Conservation (phyloP, 2,329 filamentous ascomycete genomes). For the Penicillium hordei region DNA sequence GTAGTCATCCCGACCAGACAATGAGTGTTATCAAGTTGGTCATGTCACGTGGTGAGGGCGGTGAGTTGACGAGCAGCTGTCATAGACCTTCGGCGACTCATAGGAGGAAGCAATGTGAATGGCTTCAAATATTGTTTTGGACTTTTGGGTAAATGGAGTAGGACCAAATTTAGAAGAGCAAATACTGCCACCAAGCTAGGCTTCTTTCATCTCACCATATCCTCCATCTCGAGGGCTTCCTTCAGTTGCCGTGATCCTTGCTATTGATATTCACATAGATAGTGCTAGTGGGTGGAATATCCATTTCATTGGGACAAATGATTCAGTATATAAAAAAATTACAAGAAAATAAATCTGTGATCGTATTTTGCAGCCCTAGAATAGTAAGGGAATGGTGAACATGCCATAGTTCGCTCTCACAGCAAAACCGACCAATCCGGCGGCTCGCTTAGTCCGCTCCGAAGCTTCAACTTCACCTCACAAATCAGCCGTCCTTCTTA, state of each 20-base stretch:
- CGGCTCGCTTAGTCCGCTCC: constrained; percentile 41
- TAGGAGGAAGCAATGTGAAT: not conserved
- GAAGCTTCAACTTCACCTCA: constrained; percentile 40
- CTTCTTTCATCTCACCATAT: not conserved
- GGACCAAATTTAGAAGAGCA: not conserved
- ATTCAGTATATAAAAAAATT: not conserved
- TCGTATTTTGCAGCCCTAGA: not conserved
- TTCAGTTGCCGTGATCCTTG: not conserved
- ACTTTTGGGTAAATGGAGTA: not conserved
- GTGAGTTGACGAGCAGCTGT: not conserved
- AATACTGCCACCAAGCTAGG: not conserved
- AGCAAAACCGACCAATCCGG: constrained; percentile 31
- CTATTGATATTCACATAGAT: not conserved
- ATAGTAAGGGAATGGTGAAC: not conserved
- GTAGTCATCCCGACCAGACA: constrained; percentile 16
- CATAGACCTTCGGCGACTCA: not conserved
- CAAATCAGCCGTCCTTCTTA: constrained; percentile 21
- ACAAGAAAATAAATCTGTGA: not conserved
- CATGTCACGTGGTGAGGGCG: constrained; percentile 7
- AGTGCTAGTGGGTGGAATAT: too few relatives aligned
- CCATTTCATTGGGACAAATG: not conserved
- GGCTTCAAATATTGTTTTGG: not conserved
- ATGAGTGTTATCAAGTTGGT: constrained; percentile 1
- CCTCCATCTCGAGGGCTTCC: not conserved
- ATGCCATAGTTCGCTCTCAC: constrained; percentile 9